Evolutionary conservation across 202 grass and related monocot species (phyloP).

Genomic region (Dendrocalamus latiflorus): DNA sequence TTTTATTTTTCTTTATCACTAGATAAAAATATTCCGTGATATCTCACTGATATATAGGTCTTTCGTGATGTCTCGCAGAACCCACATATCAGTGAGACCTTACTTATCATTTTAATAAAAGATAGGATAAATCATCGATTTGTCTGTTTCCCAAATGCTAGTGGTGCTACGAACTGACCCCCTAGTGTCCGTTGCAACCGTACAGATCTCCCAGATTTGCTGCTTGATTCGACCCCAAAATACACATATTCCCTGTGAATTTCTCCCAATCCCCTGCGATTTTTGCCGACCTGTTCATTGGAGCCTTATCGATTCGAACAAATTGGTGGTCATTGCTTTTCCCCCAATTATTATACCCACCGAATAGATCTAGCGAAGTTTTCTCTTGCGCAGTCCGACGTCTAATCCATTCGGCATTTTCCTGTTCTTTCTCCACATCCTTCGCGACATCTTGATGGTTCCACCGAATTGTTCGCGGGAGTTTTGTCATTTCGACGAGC

Average conservation of each 20-base stretch:
- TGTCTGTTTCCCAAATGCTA: neutral
- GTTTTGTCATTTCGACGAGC: neutral
- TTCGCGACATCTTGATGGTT: neutral
- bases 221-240: neutral
- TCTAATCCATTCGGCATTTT: neutral
- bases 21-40: too few species aligned
- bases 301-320: neutral
- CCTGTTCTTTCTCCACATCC: neutral
- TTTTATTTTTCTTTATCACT: too few species aligned
- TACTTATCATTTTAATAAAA: too few species aligned
- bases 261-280: neutral
- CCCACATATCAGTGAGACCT: too few species aligned
- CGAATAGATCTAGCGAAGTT: neutral
- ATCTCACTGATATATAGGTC: too few species aligned
- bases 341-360: neutral
- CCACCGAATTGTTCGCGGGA: constrained; percentile 16
- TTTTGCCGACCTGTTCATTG: neutral
- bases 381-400: neutral
- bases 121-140: too few species aligned
- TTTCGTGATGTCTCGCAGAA: too few species aligned
- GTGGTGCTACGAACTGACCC: neutral
- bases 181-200: too few species aligned
- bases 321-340: neutral
- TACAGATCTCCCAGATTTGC: neutral
- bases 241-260: neutral